phyloP scores from a whole-genome alignment of 306 rosid genomes.

The Cicer chorassanicum region DNA sequence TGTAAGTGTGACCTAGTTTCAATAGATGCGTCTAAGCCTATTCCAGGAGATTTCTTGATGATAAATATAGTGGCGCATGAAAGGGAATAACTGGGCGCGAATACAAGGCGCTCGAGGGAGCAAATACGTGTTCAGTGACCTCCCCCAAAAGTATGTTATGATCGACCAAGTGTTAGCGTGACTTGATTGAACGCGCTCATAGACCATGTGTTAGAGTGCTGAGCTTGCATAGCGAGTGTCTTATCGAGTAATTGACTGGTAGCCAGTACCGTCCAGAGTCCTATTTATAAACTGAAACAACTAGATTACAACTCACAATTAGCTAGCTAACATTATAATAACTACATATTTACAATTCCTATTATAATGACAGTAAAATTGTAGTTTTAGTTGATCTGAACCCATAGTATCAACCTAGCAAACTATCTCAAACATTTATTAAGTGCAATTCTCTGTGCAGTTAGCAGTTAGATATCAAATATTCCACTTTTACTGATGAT shows the following conservation, averaged over 20 bases:
- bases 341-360: not conserved
- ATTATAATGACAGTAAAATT: not conserved
- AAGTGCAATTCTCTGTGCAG: not conserved
- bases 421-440: slow-evolving; percentile 6
- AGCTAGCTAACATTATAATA: not conserved
- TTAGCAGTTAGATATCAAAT: slow-evolving; percentile 11
- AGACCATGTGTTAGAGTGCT: not conserved
- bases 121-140: too few relatives aligned
- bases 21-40: too few relatives aligned
- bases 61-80: too few relatives aligned
- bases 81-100: too few relatives aligned
- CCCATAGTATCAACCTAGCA: not conserved
- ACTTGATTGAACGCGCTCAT: too few relatives aligned
- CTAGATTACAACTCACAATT: not conserved
- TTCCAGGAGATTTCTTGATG: too few relatives aligned
- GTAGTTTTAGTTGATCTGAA: not conserved
- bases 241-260: not conserved
- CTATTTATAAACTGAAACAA: not conserved
- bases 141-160: too few relatives aligned
- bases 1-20: too few relatives aligned
- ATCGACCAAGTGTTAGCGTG: too few relatives aligned
- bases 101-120: too few relatives aligned
- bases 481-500: slow-evolving; percentile 5
- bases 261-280: not conserved
- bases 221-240: not conserved